Evolutionary conservation across 2,329 filamentous ascomycete genomes (phyloP), one percentile per base, ranked within the genome.

Genomic region (Thielaviopsis populi): DNA sequence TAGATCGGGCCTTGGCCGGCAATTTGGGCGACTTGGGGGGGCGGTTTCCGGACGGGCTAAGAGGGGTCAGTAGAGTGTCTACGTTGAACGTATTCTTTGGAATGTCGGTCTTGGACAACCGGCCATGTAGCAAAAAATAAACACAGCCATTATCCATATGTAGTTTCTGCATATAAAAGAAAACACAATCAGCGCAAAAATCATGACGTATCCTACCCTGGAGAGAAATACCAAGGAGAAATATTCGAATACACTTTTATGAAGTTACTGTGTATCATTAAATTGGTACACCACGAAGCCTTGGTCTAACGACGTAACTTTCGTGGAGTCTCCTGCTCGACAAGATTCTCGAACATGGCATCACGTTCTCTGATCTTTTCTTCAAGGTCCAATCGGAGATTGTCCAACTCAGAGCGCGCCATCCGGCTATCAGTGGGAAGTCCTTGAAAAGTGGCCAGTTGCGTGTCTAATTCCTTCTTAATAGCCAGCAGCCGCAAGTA

Each of bases 21-120:
- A 88, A 70, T 83, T 90, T 71, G 85, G 86, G 4, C 78, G 87
- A 64, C 74, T 90, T 3, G 85, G 85, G 56, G 86, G 85, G n/a
- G 86, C 87, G 41, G 85, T 88, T 17, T 77, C 84, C 53, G 83
- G 84, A 53, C 83, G 83, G 70, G 78, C 75, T 59, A 84, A 84
- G 72, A 78, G 82, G 69, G 78, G 75, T 27, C 30, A 62, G 33
- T 60, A 61, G 27, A 19, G 33, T 8, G 1, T 1, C 1, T 37
- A 37, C 33, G 33, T 37, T 37, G 4, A 8, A 37, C 7, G 8
- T 37, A 37, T 8, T 10, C 33, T 37, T 8, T 37, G 33, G 33
- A 1, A 8, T 10, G 8, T 8, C 33, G 10, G 33, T 37, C 33
- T 8, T 37, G 33, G 33, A 37, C 3, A 37, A 7, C 7, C 3